Evolutionary conservation across 169 alveolate species (phyloP).

Genomic region (Theileria orientalis): DNA sequence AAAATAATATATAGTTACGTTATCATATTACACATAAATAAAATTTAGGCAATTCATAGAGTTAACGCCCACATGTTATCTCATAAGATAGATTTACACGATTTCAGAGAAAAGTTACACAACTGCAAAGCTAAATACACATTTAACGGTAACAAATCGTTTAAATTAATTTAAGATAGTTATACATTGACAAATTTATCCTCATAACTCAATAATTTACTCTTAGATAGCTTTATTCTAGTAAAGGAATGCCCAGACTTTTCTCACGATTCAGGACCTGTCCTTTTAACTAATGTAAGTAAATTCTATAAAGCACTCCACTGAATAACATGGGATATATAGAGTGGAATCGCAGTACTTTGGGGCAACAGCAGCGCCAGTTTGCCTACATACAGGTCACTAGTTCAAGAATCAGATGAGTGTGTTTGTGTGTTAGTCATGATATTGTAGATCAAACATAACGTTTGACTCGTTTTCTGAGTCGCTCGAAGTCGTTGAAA

Average conservation of each 20-base stretch:
- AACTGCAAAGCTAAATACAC: not conserved
- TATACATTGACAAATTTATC: not conserved
- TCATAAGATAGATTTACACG: not conserved
- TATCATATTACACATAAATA: not conserved
- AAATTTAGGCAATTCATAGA: not conserved
- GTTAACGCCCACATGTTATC: not conserved
- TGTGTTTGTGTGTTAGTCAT: not conserved
- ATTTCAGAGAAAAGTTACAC: not conserved
- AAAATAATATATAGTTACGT: not conserved
- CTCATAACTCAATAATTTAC: not conserved
- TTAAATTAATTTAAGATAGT: too few relatives aligned
- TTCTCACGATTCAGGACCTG: not conserved
- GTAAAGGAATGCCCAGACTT: not conserved
- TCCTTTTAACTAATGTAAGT: not conserved
- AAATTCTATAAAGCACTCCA: not conserved
- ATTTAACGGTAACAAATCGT: too few relatives aligned
- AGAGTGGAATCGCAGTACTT: slow-evolving; percentile 11
- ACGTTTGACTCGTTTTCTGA: slow-evolving; percentile 3
- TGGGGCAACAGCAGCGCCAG: not conserved
- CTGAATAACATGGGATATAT: not conserved
- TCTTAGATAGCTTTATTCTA: slow-evolving; percentile 5
- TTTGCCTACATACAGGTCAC: not conserved
- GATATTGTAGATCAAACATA: not conserved
- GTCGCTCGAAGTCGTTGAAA: not conserved
- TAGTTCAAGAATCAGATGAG: slow-evolving; percentile 9